phyloP scores from a whole-genome alignment of 352 stramenopile genomes.

The Phytophthora colocasiae region DNA sequence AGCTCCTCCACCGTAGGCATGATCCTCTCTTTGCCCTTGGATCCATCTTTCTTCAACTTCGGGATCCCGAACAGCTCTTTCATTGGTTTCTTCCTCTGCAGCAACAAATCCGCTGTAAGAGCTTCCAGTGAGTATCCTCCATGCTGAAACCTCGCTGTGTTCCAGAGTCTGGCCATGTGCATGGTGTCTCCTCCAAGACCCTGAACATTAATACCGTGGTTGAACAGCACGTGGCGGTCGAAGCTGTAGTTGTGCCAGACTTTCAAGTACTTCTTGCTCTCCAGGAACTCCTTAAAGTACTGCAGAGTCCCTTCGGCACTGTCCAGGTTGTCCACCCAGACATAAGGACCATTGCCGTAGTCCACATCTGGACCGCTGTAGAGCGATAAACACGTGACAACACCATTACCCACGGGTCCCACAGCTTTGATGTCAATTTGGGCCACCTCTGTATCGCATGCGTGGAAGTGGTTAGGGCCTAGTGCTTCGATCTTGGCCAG shows the following conservation, averaged over 20 bases:
- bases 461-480: slow-evolving; percentile 87
- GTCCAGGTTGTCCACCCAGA: slow-evolving; percentile 94
- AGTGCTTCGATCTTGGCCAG: slow-evolving; percentile 68
- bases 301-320: slow-evolving; percentile 87
- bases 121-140: slow-evolving; percentile 96
- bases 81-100: slow-evolving; percentile 96
- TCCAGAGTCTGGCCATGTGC: slow-evolving; percentile 98
- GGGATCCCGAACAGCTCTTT: slow-evolving; percentile 97
- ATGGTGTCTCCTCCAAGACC: slow-evolving; percentile 98
- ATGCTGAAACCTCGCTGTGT: slow-evolving; percentile 82
- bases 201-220: slow-evolving; percentile 95
- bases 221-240: slow-evolving; percentile 98
- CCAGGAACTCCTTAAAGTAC: slow-evolving; percentile 94
- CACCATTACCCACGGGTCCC: slow-evolving; percentile 96
- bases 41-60: slow-evolving; percentile 97
- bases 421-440: slow-evolving; percentile 96
- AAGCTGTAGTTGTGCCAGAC: slow-evolving; percentile 99
- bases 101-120: slow-evolving; percentile 87
- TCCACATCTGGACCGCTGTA: slow-evolving; percentile 97
- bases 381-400: slow-evolving; percentile 98
- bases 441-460: slow-evolving; percentile 98
- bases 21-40: slow-evolving; percentile 83
- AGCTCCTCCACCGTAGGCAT: slow-evolving; percentile 84
- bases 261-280: slow-evolving; percentile 91
- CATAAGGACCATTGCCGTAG: slow-evolving; percentile 94